phyloP scores from a whole-genome alignment of 78 protist genomes.

The Speleostelium caveatum region DNA sequence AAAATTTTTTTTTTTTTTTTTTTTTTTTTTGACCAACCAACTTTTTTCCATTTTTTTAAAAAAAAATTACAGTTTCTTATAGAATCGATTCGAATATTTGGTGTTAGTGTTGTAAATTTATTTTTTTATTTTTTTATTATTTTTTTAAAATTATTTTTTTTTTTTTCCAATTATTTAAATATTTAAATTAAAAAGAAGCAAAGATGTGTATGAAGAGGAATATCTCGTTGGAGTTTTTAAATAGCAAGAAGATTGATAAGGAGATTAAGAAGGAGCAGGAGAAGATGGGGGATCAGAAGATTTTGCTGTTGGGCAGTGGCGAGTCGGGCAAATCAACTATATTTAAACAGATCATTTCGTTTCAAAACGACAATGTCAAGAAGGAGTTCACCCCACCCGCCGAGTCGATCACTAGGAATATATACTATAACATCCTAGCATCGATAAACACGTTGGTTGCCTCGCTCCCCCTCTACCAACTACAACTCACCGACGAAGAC shows the following conservation, averaged over 20 bases:
- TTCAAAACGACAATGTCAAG: slow-evolving; percentile 85
- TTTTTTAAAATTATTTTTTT: too few relatives aligned
- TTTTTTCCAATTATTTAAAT: too few relatives aligned
- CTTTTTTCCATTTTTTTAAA: neutral
- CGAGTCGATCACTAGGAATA: slow-evolving; percentile 13
- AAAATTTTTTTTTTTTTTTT: neutral
- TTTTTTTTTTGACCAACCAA: too few relatives aligned
- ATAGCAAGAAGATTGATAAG: slow-evolving; percentile 45
- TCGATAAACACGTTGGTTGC: slow-evolving; percentile 38
- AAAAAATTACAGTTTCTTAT: too few relatives aligned
- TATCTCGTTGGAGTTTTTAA: neutral
- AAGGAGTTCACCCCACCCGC: slow-evolving; percentile 68
- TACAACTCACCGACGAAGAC: slow-evolving; percentile 21
- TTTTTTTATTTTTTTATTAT: too few relatives aligned
- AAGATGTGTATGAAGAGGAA: slow-evolving; percentile 31
- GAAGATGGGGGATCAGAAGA: slow-evolving; percentile 2
- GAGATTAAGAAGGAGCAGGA: slow-evolving; percentile 12
- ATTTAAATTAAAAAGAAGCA: neutral
- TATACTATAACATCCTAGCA: slow-evolving; percentile 78
- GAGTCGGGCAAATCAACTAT: slow-evolving; percentile 91
- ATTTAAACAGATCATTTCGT: slow-evolving; percentile 90
- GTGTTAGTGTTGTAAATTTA: too few relatives aligned
- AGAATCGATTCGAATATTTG: too few relatives aligned
- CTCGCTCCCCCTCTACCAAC: neutral
- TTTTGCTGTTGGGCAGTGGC: slow-evolving; percentile 86